Conservation (phyloP, 2,329 filamentous ascomycete genomes). For the Keithomyces neogunnii region DNA sequence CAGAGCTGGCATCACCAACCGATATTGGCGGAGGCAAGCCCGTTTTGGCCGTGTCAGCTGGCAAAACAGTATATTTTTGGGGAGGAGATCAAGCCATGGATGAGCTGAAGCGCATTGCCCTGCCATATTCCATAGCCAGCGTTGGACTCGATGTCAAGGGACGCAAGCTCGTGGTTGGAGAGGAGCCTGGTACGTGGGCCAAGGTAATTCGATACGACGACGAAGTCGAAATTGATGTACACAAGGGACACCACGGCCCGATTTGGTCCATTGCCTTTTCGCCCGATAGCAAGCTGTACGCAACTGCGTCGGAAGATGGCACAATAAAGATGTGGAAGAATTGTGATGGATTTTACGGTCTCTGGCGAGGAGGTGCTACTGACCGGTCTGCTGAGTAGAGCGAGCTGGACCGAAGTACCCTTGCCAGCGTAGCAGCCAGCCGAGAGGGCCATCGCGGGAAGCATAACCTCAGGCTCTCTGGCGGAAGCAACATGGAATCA, state of each 20-base stretch:
- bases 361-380: conserved; percentile 47
- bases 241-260: conserved; percentile 94
- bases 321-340: conserved; percentile 91
- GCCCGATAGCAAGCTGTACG: conserved; percentile 91
- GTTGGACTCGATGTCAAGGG: conserved; percentile 79
- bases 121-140: conserved; percentile 80
- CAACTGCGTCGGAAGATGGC: conserved; percentile 92
- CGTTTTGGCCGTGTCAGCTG: conserved; percentile 84
- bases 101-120: conserved; percentile 69
- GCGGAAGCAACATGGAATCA: conserved; percentile 9
- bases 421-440: conserved; percentile 1
- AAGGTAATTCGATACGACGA: conserved; percentile 85
- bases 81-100: conserved; percentile 62
- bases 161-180: conserved; percentile 80
- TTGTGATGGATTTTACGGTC: conserved; percentile 55
- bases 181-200: conserved; percentile 93
- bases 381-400: conserved; percentile 29
- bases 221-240: conserved; percentile 75
- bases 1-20: conserved; percentile 45
- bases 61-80: conserved; percentile 90
- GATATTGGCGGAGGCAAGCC: conserved; percentile 61
- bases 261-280: conserved; percentile 96
- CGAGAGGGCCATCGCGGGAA: conserved; percentile 6
- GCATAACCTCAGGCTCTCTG: conserved; percentile 9
- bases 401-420: conserved; percentile 14